A percentile compares a stretch with the other conserved stretches of the same genome.
Conservation (phyloP, 345 rosid genomes). For the Hibiscus trionum region DNA sequence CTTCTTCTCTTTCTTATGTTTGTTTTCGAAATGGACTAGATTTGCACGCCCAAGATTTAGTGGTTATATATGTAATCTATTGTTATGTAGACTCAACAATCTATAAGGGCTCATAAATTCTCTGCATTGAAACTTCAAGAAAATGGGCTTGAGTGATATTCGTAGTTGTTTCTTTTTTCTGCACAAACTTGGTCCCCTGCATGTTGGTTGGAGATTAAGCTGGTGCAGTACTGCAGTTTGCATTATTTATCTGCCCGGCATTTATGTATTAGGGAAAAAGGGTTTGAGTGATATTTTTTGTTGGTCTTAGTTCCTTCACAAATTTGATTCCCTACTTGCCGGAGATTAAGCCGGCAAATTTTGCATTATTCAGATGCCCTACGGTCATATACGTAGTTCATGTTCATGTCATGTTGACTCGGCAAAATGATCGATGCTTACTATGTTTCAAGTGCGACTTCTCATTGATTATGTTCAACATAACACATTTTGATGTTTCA, state of each 20-base stretch:
- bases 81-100: background rate
- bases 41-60: background rate
- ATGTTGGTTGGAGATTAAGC: background rate
- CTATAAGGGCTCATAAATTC: background rate
- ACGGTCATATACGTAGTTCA: background rate
- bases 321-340: background rate
- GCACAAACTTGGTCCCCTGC: background rate
- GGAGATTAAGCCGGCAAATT: background rate
- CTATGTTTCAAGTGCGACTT: background rate
- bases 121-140: background rate
- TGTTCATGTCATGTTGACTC: background rate
- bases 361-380: background rate
- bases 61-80: background rate
- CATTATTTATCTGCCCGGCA: background rate
- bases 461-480: background rate
- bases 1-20: background rate
- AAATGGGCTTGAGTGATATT: background rate
- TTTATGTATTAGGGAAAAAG: background rate
- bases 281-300: background rate
- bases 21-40: background rate
- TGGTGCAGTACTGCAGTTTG: background rate
- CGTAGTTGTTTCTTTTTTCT: background rate
- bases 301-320: background rate
- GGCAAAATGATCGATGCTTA: background rate
- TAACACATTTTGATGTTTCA: background rate